Percentiles rank a stretch among this genome's conserved stretches.
Evolutionary conservation across 2,329 filamentous ascomycete genomes (phyloP).

Genomic region (Colletotrichum sp.): DNA sequence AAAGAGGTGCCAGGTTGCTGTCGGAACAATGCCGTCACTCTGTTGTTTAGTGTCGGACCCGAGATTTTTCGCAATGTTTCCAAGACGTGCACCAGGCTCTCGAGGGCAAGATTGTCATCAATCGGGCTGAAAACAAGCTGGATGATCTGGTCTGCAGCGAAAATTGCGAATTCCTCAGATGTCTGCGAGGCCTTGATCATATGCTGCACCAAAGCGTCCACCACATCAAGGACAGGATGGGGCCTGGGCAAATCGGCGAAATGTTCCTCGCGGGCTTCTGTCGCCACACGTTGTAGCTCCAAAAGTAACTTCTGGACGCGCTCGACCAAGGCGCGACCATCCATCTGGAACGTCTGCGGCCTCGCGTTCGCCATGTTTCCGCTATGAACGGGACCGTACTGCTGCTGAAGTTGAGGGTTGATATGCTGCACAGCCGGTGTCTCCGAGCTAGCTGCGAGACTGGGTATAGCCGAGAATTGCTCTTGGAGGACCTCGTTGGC

Average conservation of each 20-base stretch:
- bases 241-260: conserved; percentile 63
- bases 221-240: conserved; percentile 64
- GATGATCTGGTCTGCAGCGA: conserved; percentile 65
- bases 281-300: conserved; percentile 60
- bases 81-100: conserved; percentile 67
- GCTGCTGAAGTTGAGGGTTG: conserved; percentile 55
- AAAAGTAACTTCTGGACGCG: conserved; percentile 62
- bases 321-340: conserved; percentile 57
- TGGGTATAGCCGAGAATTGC: conserved; percentile 62
- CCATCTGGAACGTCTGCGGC: conserved; percentile 50
- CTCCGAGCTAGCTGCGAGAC: conserved; percentile 63
- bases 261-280: conserved; percentile 62
- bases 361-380: conserved; percentile 55
- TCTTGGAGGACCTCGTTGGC: conserved; percentile 70
- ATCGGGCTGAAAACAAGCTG: conserved; percentile 59
- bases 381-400: conserved; percentile 60
- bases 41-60: conserved; percentile 56
- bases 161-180: conserved; percentile 64
- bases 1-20: conserved; percentile 61
- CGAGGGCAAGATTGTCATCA: conserved; percentile 62
- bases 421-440: conserved; percentile 58
- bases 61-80: conserved; percentile 66
- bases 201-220: conserved; percentile 65
- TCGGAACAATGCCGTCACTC: conserved; percentile 61
- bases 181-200: conserved; percentile 68